phyloP scores from a whole-genome alignment of 2,329 filamentous ascomycete genomes.

The Fusarium denticulatum region DNA sequence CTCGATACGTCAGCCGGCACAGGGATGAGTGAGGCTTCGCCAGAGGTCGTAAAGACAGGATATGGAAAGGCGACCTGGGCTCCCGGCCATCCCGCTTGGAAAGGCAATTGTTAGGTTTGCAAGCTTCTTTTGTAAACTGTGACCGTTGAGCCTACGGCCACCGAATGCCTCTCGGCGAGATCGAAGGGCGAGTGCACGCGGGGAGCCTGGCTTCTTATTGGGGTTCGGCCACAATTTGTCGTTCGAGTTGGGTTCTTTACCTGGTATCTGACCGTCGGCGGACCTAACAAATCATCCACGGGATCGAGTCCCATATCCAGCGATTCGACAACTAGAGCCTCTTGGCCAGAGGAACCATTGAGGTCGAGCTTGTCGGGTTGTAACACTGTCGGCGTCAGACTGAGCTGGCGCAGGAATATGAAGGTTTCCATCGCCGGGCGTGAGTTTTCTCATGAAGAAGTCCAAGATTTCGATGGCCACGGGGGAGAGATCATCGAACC shows the following conservation, averaged over 20 bases:
- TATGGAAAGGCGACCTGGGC: too few relatives aligned
- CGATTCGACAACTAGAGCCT: not conserved
- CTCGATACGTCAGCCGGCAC: too few relatives aligned
- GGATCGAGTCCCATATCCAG: not conserved
- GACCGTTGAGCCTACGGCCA: not conserved
- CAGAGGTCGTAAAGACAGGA: too few relatives aligned
- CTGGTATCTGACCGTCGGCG: not conserved
- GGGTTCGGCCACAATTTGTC: not conserved
- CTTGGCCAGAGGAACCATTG: not conserved
- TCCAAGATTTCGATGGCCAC: not conserved
- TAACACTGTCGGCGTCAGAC: not conserved
- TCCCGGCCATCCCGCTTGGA: accelerated
- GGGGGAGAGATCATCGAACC: not conserved
- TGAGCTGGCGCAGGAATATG: not conserved
- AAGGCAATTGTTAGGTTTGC: not conserved
- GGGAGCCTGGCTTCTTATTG: not conserved
- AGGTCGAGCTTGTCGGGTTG: not conserved
- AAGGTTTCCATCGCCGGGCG: not conserved
- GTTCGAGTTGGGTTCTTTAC: not conserved
- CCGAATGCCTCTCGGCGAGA: not conserved
- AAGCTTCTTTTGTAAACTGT: not conserved
- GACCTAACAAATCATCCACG: accelerated
- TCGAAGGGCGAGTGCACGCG: not conserved
- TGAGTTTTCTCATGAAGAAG: not conserved
- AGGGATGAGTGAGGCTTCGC: too few relatives aligned